Evolutionary conservation across 2,329 filamentous ascomycete genomes (phyloP).

Genomic region (Diplodia mutila): DNA sequence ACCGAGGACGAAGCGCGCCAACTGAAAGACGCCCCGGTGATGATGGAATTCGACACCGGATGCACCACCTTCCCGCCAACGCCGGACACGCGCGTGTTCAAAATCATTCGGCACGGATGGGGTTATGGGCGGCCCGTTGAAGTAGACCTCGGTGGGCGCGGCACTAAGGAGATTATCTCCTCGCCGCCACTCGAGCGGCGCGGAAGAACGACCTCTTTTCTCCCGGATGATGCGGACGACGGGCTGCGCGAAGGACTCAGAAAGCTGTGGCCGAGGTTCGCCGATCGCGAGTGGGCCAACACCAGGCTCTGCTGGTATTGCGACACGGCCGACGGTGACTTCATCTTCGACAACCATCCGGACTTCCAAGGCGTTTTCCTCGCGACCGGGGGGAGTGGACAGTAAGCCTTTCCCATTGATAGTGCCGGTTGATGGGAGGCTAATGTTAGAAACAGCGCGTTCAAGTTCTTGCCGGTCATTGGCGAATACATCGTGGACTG

Average conservation of each 20-base stretch:
- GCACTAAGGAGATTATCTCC: slow-evolving; percentile 43
- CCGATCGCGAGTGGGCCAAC: slow-evolving; percentile 62
- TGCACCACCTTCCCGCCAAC: slow-evolving; percentile 61
- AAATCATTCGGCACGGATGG: slow-evolving; percentile 70
- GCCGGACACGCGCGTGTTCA: slow-evolving; percentile 59
- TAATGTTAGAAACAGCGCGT: slow-evolving; percentile 27
- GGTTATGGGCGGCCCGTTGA: slow-evolving; percentile 55
- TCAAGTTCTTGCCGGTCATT: slow-evolving; percentile 33
- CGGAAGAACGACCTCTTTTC: not conserved
- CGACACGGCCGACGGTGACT: slow-evolving; percentile 72
- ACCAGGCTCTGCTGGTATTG: slow-evolving; percentile 77
- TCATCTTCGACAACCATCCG: slow-evolving; percentile 72
- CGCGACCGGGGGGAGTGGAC: slow-evolving; percentile 66
- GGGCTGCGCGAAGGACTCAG: slow-evolving; percentile 24
- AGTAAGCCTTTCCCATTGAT: slow-evolving; percentile 37
- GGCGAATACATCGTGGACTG: slow-evolving; percentile 28
- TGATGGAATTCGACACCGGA: slow-evolving; percentile 42
- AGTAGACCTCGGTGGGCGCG: slow-evolving; percentile 23
- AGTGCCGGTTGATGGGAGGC: not conserved
- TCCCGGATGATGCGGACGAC: slow-evolving; percentile 23
- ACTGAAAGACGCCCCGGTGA: slow-evolving; percentile 27
- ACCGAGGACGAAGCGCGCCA: slow-evolving; percentile 9
- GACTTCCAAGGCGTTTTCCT: slow-evolving; percentile 62
- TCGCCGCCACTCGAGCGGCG: slow-evolving; percentile 12
- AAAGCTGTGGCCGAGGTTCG: slow-evolving; percentile 44